Evolutionary conservation across 805 yeast genomes (phyloP), one percentile per base, ranked within the genome.

Genomic region (Starmera amethionina): DNA sequence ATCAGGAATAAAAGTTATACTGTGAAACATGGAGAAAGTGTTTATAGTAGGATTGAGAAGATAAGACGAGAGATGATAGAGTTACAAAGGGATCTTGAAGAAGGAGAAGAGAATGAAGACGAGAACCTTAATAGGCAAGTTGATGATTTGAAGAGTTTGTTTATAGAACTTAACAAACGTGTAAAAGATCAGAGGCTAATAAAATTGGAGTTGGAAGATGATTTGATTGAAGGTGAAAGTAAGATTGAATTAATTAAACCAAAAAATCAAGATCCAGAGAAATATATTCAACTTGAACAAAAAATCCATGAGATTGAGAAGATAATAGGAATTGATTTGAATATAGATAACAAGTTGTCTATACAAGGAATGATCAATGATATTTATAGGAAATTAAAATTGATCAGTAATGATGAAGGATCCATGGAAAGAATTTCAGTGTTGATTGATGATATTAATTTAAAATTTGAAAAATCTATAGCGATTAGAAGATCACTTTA

Each of bases 21-120:
- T 43, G 53, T 54, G 11, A 54, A 49, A 22, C 27, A 22, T 22
- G 27, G 27, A 22, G 75, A 71, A 45, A 62, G 71, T 1, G 46
- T 48, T 16, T 64, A 53, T 30, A 69, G 67, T 51, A 63, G 58
- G 43, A 39, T 71, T 30, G 56, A 56, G 8, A 44, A 75, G 34
- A 62, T 70, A 27, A 47, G 56, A 6, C 48, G 54, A 11, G 76
- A 71, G 42, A 42, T 71, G 35, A 51, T 52, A n/a, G 68, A 63
- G 39, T 40, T 65, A 6, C 41, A 50, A 34, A 22, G 5, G 27
- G 27, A 22, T 22, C 4, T 22, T 22, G 55, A 55, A n/a, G 71
- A 66, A 41, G 42, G 68, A 2, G 48, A 56, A 36, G 40, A 47
- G 5, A 52, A 46, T 15, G 41, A 50, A 9, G 37, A 42, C 2